Base-by-base conservation (phyloP, 768 basidiomycete genomes). In the Suillus subaureus region DNA sequence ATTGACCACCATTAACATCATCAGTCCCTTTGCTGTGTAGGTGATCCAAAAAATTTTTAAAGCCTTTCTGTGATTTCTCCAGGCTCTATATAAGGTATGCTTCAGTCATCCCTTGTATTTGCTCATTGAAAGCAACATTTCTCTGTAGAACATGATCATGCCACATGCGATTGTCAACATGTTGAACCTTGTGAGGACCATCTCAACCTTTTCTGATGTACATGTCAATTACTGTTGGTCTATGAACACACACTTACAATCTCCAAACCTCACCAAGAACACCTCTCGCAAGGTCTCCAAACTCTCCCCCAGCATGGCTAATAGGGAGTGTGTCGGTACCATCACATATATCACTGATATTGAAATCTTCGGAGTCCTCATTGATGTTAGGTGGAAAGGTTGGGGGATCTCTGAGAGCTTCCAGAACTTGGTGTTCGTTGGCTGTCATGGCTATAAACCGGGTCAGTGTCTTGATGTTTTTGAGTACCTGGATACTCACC, bases 221-320 rank as follows among this genome's bases (percentile, higher is more conserved):
- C 1, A 12, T 15, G 21, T 8, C 2, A 18, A 13, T 61, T 0
- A 42, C 13, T 35, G 9, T 3, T 2, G 1, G 63, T 6, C 13
- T 42, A 28, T 0, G 3, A 23, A 54, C 0, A 51, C 13, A 61
- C 60, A 40, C 11, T 28, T 6, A 33, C 31, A 33, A 33, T 33
- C 16, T 45, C 60, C 57, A 65, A n/a, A 65, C 16, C 6, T 65
- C 64, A 6, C 60, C 13, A 0, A 35, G 28, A 26, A 65, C 8
- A 7, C 37, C n/a, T 45, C 49, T 28, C 15, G 64, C 39, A 0
- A 65, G 60, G n/a, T 37, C 60, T 15, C 13, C n/a, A 13, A 65
- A 65, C 58, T 65, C 64, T 28, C 64, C 64, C n/a, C 64, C 64
- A 63, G 61, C 64, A 21, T 65, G 64, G 21, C 64, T 65, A 28